Base-by-base conservation (phyloP, 1,284 basidiomycete genomes). In the Pseudozyma hubeiensis region DNA sequence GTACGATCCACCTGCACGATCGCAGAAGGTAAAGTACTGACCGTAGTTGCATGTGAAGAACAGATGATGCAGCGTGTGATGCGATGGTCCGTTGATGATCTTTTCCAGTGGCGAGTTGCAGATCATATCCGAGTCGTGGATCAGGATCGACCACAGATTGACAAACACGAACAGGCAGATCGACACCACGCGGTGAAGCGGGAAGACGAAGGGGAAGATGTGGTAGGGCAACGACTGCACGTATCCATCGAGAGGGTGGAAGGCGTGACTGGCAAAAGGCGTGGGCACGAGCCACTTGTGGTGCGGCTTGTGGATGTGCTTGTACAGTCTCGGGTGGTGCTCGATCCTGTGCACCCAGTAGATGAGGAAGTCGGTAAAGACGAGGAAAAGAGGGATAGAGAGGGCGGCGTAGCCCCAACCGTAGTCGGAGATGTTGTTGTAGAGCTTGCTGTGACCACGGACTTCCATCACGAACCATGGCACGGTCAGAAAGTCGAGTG, bases 81-180 rank as follows among this genome's bases (percentile, higher is more conserved):
- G 96, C 5, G 96, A 93, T 4, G 96, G 97, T 13, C 94, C 94
- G 86, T 99, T 99, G 87, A 99, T 96, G 84, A 94, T 86, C 81
- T 88, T 90, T 85, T 98, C 96, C 2, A 97, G 88, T 7, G 91
- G 87, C 83, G 93, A 91, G n/a, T 92, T 94, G 48, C 92, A 93
- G 84, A 98, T 91, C 94, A 99, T 98, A 87, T 99, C 97, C n/a
- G 93, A 95, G 85, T 99, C 96, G 85, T 99, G 96, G 79, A 99
- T 99, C 45, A 83, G 53, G 52, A 84, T 84, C 41, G 62, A 68
- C 82, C 82, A 84, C 10, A 83, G 45, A 50, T 84, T 84, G 56
- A 84, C 82, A 57, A 84, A 84, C n/a, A 81, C 81, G 39, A 84
- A 84, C 7, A 84, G 72, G 29, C 76, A 72, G 29, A 84, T 75